These are phyloP conservation scores for Microascus cirrosus DNA, from an alignment of 2,329 filamentous ascomycete genomes.

Conservation along the genomic window DNA sequence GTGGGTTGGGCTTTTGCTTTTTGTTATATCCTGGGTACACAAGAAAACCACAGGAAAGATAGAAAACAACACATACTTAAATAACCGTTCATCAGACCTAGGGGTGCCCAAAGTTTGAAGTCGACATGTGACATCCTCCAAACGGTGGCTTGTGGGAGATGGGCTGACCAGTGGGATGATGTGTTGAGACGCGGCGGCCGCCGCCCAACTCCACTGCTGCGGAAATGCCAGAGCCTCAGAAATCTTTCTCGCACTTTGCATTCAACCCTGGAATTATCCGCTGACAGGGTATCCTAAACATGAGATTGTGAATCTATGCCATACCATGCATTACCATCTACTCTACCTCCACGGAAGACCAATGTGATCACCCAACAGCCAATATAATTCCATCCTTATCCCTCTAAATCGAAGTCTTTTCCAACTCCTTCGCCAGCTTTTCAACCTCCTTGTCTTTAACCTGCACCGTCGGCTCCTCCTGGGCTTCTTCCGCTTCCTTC, in stretches of 20 bases:
- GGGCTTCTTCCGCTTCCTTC: constrained; percentile 59
- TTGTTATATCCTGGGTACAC: no score
- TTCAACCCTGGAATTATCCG: background rate
- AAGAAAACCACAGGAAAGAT: no score
- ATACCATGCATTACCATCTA: background rate
- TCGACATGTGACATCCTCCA: background rate
- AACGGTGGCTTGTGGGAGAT: background rate
- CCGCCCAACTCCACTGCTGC: background rate
- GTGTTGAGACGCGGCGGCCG: background rate
- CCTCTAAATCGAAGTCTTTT: constrained; percentile 51
- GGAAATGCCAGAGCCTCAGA: background rate
- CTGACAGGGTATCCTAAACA: background rate
- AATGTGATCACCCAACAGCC: background rate
- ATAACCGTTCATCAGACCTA: no score
- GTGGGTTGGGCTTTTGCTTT: background rate
- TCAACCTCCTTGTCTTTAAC: constrained; percentile 71
- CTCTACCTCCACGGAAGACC: background rate
- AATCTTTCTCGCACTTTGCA: background rate
- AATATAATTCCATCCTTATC: background rate
- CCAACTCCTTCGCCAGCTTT: constrained; percentile 62
- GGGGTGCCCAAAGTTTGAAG: background rate
- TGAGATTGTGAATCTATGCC: background rate
- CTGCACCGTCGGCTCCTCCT: constrained; percentile 62
- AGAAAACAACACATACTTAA: no score
- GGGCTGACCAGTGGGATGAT: background rate